Percentiles rank a stretch among this genome's conserved stretches.
These are phyloP conservation scores for Vitis vinifera DNA, from an alignment of 164 flowering plant species.

Conservation along the genomic window DNA sequence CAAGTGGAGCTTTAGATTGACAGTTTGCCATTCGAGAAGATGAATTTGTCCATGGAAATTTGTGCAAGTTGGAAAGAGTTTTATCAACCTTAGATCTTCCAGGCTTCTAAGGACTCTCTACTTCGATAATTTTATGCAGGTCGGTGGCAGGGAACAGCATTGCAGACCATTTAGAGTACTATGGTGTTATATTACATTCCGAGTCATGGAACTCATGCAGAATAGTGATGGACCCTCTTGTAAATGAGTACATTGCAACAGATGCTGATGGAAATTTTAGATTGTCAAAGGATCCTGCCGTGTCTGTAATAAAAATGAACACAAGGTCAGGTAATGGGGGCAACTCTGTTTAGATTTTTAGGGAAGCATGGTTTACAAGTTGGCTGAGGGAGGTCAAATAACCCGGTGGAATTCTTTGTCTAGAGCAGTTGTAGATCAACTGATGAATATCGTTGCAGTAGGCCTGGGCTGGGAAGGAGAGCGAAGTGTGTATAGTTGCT, in stretches of 20 bases:
- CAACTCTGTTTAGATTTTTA: conserved; percentile 9
- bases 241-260: conserved; percentile 21
- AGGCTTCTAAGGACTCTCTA: neutral
- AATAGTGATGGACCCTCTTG: conserved; percentile 50
- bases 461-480: neutral
- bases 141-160: conserved; percentile 87
- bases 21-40: neutral
- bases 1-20: neutral
- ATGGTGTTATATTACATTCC: conserved; percentile 56
- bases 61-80: neutral
- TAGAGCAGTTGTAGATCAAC: neutral
- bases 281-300: conserved; percentile 46
- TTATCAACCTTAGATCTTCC: no score
- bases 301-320: conserved; percentile 27
- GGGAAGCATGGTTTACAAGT: conserved; percentile 1
- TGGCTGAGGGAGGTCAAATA: neutral
- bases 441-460: neutral
- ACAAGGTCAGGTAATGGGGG: conserved; percentile 5
- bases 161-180: conserved; percentile 74
- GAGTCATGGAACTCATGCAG: conserved; percentile 58
- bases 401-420: neutral
- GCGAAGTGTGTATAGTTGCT: conserved; percentile 5
- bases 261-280: conserved; percentile 62
- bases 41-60: neutral
- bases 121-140: conserved; percentile 40